phyloP scores from a whole-genome alignment of 2,329 filamentous ascomycete species.

The Cercospora zeae-maydis region DNA sequence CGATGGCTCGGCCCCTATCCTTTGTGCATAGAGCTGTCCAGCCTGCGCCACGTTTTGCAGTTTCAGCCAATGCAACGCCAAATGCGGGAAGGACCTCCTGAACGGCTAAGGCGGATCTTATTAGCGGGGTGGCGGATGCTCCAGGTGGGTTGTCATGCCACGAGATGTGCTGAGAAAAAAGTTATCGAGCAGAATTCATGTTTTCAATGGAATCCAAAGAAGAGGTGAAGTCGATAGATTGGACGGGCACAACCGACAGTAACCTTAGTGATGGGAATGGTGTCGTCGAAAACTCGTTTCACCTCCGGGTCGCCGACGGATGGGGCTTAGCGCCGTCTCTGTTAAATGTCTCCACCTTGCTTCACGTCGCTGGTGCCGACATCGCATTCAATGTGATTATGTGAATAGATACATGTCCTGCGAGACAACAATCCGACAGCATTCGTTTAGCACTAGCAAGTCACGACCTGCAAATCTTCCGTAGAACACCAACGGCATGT shows the following conservation, averaged over 20 bases:
- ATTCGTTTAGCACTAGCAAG: too few relatives aligned
- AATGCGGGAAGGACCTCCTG: neutral
- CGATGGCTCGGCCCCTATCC: neutral
- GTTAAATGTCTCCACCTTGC: neutral
- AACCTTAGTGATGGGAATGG: neutral
- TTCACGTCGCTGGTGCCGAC: neutral
- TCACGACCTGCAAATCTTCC: too few relatives aligned
- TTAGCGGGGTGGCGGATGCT: neutral
- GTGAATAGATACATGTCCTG: neutral
- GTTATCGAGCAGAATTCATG: neutral
- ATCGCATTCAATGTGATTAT: neutral
- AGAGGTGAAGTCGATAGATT: slow-evolving; percentile 1
- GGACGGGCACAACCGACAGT: neutral
- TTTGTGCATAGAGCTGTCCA: neutral
- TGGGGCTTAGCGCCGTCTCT: neutral
- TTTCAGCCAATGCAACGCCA: slow-evolving; percentile 4
- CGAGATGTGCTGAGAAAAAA: neutral
- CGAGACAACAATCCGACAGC: neutral
- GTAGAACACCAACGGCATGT: neutral
- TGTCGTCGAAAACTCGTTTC: neutral
- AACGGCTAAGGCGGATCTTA: neutral
- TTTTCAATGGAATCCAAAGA: neutral
- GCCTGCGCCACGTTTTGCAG: slow-evolving; percentile 6
- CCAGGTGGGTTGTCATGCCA: neutral
- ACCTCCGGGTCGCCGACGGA: neutral